These are phyloP conservation scores for Neurospora sp. DNA, from an alignment of 495 filamentous ascomycete genomes.

Conservation along the genomic window DNA sequence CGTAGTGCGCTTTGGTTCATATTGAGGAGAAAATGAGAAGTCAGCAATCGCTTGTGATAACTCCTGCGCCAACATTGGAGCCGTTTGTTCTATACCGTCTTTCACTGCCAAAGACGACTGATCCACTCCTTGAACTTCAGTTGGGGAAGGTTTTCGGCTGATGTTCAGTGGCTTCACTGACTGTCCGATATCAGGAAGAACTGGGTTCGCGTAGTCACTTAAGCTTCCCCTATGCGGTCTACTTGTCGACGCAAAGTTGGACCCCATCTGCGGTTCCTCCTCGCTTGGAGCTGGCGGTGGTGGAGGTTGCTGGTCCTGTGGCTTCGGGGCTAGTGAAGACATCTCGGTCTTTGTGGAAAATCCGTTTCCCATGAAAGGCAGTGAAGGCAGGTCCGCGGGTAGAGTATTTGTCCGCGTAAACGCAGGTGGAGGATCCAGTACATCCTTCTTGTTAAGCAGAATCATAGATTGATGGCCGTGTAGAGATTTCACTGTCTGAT, in stretches of 20 bases:
- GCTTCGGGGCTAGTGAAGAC: constrained; percentile 1
- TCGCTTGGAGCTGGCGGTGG: neutral
- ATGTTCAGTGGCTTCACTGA: constrained; percentile 13
- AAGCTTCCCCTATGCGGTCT: neutral
- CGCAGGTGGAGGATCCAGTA: neutral
- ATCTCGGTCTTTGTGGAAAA: neutral
- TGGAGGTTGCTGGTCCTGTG: neutral
- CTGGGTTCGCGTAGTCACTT: constrained; percentile 3
- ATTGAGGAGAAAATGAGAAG: neutral
- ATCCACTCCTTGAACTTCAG: neutral
- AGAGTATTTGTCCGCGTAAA: constrained; percentile 18
- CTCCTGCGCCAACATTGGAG: neutral
- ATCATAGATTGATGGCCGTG: neutral
- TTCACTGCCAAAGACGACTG: neutral
- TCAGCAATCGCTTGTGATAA: neutral
- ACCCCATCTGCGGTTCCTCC: neutral
- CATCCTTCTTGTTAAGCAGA: neutral
- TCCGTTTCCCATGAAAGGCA: constrained; percentile 16
- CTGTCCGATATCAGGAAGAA: constrained; percentile 6
- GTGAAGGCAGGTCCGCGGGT: constrained; percentile 17
- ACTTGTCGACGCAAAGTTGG: neutral
- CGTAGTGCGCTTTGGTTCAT: neutral
- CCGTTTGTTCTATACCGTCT: neutral
- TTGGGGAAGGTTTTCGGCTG: constrained; percentile 4
- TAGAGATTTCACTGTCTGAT: constrained; percentile 10